Conservation (phyloP, 345 rosid species). For the Litchi chinensis region DNA sequence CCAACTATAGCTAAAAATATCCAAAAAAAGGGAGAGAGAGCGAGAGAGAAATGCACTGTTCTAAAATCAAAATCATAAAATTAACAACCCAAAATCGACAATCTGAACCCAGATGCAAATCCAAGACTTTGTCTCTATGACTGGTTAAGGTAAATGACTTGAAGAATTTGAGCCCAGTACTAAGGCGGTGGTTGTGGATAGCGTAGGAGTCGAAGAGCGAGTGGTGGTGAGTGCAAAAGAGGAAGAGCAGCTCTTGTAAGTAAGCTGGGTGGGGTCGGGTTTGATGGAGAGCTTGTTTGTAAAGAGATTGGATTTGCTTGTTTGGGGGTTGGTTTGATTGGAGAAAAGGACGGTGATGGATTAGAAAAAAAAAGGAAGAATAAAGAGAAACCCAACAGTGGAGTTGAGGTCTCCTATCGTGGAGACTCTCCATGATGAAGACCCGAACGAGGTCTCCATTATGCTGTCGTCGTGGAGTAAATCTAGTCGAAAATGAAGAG, state of each 20-base stretch:
- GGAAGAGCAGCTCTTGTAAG: constrained; percentile 75
- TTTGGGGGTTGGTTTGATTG: constrained; percentile 42
- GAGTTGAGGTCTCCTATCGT: too few relatives aligned
- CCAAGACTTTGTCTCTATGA: constrained; percentile 69
- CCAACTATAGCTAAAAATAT: too few relatives aligned
- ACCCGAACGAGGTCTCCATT: too few relatives aligned
- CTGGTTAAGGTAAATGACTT: constrained; percentile 76
- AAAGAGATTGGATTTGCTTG: constrained; percentile 43
- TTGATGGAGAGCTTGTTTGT: constrained; percentile 45
- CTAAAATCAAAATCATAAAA: too few relatives aligned
- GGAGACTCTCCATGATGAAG: too few relatives aligned
- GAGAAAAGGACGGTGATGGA: constrained; percentile 16
- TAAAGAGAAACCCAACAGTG: too few relatives aligned
- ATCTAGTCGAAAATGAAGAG: too few relatives aligned
- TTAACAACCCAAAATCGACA: too few relatives aligned
- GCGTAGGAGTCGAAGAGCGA: constrained; percentile 58
- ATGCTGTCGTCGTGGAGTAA: too few relatives aligned
- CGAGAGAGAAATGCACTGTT: too few relatives aligned
- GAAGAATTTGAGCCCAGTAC: constrained; percentile 73
- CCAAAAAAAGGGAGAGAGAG: too few relatives aligned
- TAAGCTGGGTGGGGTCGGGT: constrained; percentile 67
- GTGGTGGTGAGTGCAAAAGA: constrained; percentile 55
- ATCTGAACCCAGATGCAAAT: constrained; percentile 30
- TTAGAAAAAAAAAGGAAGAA: too few relatives aligned
- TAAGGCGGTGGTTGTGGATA: constrained; percentile 61